Conservation (phyloP, 148 eudicot species). For the Pharnaceum exiguum region DNA sequence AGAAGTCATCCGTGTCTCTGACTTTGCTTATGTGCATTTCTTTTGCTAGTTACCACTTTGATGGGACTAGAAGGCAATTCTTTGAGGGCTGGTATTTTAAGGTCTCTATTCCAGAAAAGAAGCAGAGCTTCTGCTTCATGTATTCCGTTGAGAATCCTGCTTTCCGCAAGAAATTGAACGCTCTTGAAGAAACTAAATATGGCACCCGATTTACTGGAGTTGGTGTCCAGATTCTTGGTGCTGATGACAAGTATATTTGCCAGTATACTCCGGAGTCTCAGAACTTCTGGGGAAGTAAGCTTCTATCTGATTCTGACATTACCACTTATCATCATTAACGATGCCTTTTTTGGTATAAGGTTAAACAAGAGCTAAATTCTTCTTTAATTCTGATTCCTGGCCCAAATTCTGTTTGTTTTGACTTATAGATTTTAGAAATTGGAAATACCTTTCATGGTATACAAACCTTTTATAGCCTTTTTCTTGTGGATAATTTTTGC, state of each 20-base stretch:
- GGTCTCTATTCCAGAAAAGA: slow-evolving; percentile 81
- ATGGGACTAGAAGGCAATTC: slow-evolving; percentile 69
- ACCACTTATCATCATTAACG: background rate
- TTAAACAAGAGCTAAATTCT: no score
- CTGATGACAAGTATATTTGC: slow-evolving; percentile 90
- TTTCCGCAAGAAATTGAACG: slow-evolving; percentile 51
- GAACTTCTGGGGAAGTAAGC: slow-evolving; percentile 96
- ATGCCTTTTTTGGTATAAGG: no score
- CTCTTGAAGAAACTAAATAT: slow-evolving; percentile 49
- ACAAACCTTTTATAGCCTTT: no score
- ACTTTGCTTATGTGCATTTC: slow-evolving; percentile 11
- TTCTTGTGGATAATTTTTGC: no score
- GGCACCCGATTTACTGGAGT: slow-evolving; percentile 86
- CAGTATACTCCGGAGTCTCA: slow-evolving; percentile 61
- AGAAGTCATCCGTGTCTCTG: background rate
- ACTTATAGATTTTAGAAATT: no score
- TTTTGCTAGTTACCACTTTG: slow-evolving; percentile 72
- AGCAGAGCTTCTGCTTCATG: slow-evolving; percentile 96
- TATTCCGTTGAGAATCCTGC: slow-evolving; percentile 92
- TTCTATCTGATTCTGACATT: slow-evolving; percentile 1
- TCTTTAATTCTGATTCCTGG: no score
- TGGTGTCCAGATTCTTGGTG: slow-evolving; percentile 92
- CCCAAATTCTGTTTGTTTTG: no score
- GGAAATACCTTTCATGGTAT: no score
- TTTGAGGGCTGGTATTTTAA: slow-evolving; percentile 99